Percentiles rank a stretch among this genome's conserved stretches.
Evolutionary conservation across 1,284 basidiomycete species (phyloP).

Genomic region (Rhodofomes roseus): DNA sequence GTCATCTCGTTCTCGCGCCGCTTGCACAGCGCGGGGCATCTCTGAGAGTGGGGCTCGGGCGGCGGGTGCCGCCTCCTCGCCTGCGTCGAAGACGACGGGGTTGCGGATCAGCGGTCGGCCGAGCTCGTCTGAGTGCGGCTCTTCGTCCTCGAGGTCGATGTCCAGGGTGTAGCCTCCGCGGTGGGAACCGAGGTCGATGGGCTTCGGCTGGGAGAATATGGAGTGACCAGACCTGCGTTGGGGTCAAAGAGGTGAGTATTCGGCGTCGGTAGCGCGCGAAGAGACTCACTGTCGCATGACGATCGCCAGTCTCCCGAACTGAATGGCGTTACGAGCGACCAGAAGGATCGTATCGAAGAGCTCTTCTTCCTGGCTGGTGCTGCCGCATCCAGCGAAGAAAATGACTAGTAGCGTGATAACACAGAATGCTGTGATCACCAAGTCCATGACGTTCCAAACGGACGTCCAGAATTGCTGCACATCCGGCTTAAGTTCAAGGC

Average conservation of each 20-base stretch:
- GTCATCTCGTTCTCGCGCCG: constrained; percentile 51
- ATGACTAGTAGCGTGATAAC: constrained; percentile 83
- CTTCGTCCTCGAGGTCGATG: constrained; percentile 70
- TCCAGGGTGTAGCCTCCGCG: constrained; percentile 69
- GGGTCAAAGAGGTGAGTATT: background rate
- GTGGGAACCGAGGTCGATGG: constrained; percentile 83
- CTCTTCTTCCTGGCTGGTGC: constrained; percentile 83
- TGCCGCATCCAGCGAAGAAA: constrained; percentile 75
- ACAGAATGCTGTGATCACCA: constrained; percentile 84
- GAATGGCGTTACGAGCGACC: constrained; percentile 86
- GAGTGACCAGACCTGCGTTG: constrained; percentile 85
- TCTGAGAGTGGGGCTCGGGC: constrained; percentile 37
- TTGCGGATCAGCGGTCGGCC: constrained; percentile 52
- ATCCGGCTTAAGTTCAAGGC: background rate
- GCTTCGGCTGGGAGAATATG: constrained; percentile 87
- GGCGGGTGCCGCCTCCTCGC: constrained; percentile 32
- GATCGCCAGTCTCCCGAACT: constrained; percentile 84
- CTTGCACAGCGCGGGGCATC: constrained; percentile 56
- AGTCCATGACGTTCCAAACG: constrained; percentile 84
- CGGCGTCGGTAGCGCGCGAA: background rate
- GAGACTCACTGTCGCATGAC: constrained; percentile 83
- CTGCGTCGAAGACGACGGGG: constrained; percentile 48
- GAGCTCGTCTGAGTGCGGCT: constrained; percentile 47
- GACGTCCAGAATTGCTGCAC: constrained; percentile 93
- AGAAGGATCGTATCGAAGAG: constrained; percentile 87